Evolutionary conservation across 257 asterid genomes (phyloP), one percentile per base, ranked within the genome.

Genomic region (Penstemon eatonii): DNA sequence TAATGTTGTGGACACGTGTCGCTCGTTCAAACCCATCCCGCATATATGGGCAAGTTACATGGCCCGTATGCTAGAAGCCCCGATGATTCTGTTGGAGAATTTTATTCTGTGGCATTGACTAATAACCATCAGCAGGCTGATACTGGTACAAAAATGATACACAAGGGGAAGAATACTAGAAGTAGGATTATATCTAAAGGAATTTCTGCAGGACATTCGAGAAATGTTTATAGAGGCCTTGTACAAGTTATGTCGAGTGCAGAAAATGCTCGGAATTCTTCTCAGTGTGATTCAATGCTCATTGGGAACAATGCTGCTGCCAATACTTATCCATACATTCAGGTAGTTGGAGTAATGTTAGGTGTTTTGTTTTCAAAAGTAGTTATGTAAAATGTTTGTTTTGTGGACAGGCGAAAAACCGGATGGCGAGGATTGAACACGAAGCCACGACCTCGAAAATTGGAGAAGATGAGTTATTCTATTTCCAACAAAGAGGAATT

Each of bases 261-360:
- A 5, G 96, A 87, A 18, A 86, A 87, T 66, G 91, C 97, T 0
- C 56, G 67, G 49, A 91, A 91, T 49, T 89, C 95, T 7, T 94
- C 99, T 0, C 99, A 94, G 46, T 94, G 99, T 73, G 99, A 94
- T 71, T 94, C 99, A 0, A 94, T 94, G 99, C 96, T 94, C 19
- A 91, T 94, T 37, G 99, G 99, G n/a, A 76, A 85, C 66, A 74
- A 62, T 42, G 97, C 97, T 12, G 96, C 89, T 60, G 99, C 99
- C 56, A 94, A 94, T 66, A 94, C 99, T 63, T 94, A 91, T 67
- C 99, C 96, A 0, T 89, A 90, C 56, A 89, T 89, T 81, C 99
- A 94, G 97, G 97, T 93, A 70, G 9, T 18, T 57, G 5, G 46
- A 52, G 19, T 8, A 8, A 41, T 0, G 41, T 7, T 8, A 10